A percentile compares a stretch with the other conserved stretches of the same genome.
phyloP scores from a whole-genome alignment of 345 rosid genomes.

The Theobroma cacao region DNA sequence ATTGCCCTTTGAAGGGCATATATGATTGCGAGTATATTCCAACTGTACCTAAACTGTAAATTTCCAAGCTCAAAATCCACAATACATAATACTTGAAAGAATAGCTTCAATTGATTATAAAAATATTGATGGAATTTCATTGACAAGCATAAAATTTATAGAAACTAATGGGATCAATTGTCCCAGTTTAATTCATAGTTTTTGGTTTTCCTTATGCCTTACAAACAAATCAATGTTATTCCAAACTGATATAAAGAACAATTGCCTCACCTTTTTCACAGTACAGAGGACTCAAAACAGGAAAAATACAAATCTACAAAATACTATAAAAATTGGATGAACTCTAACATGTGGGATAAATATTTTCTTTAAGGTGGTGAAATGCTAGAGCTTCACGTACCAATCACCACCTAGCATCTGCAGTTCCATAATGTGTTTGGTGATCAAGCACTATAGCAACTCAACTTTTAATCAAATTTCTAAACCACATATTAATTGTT shows the following conservation, averaged over 20 bases:
- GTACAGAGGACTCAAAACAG: neutral
- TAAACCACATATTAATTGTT: neutral
- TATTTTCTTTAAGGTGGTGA: neutral
- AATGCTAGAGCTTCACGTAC: neutral
- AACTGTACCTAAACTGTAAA: neutral
- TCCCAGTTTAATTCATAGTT: neutral
- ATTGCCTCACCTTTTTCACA: neutral
- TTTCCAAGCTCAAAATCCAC: neutral
- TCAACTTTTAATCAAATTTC: constrained; percentile 1
- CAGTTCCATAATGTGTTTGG: neutral
- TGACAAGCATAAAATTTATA: neutral
- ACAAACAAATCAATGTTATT: neutral
- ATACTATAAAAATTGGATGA: neutral
- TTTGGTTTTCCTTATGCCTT: neutral
- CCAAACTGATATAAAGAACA: neutral
- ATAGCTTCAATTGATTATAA: neutral
- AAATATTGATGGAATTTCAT: neutral
- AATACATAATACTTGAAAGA: neutral
- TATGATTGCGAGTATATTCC: neutral
- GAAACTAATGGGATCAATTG: neutral
- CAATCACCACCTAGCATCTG: neutral
- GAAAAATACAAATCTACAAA: neutral
- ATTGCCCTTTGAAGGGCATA: neutral
- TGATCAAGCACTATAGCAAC: neutral
- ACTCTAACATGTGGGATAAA: neutral